These are phyloP conservation scores for Immersiporthe knoxdaviesiana DNA, from an alignment of 2,329 filamentous ascomycete genomes.

Conservation along the genomic window DNA sequence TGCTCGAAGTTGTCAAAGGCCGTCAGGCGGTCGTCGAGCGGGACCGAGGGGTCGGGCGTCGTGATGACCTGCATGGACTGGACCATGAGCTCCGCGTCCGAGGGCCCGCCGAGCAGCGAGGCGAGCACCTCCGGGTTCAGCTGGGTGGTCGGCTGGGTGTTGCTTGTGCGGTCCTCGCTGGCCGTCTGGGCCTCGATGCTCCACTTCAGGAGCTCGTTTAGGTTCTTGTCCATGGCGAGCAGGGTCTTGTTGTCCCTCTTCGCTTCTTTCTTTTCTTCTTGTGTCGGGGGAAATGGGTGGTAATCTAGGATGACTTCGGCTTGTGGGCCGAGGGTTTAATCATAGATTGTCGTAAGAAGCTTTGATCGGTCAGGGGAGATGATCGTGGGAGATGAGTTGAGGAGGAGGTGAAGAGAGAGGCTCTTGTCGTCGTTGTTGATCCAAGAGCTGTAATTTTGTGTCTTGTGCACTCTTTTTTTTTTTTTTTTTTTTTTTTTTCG, in stretches of 20 bases:
- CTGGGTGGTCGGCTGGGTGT: slow-evolving; percentile 42
- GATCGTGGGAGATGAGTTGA: neutral
- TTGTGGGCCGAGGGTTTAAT: slow-evolving; percentile 15
- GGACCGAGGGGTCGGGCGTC: slow-evolving; percentile 61
- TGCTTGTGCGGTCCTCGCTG: slow-evolving; percentile 30
- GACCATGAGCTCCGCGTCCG: slow-evolving; percentile 90
- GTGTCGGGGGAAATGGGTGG: neutral
- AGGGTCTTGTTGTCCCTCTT: slow-evolving; percentile 2
- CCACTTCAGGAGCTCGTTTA: slow-evolving; percentile 44
- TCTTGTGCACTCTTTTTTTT: too few species aligned
- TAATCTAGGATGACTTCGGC: neutral
- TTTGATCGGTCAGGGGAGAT: slow-evolving; percentile 11
- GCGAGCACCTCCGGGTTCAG: slow-evolving; percentile 73
- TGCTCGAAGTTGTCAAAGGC: slow-evolving; percentile 97
- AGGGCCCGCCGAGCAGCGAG: slow-evolving; percentile 79
- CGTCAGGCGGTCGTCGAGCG: slow-evolving; percentile 74
- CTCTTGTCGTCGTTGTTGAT: slow-evolving; percentile 5
- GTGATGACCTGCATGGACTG: slow-evolving; percentile 78
- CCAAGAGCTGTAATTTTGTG: slow-evolving; percentile 4
- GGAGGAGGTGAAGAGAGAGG: slow-evolving; percentile 1
- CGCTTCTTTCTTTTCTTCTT: slow-evolving; percentile 1
- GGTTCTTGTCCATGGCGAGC: slow-evolving; percentile 38
- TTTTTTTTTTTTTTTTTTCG: too few species aligned
- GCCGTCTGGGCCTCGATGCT: slow-evolving; percentile 37
- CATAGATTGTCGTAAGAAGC: neutral